Conservation (phyloP, 805 yeast species). For the Yarrowia phangngaensis region DNA sequence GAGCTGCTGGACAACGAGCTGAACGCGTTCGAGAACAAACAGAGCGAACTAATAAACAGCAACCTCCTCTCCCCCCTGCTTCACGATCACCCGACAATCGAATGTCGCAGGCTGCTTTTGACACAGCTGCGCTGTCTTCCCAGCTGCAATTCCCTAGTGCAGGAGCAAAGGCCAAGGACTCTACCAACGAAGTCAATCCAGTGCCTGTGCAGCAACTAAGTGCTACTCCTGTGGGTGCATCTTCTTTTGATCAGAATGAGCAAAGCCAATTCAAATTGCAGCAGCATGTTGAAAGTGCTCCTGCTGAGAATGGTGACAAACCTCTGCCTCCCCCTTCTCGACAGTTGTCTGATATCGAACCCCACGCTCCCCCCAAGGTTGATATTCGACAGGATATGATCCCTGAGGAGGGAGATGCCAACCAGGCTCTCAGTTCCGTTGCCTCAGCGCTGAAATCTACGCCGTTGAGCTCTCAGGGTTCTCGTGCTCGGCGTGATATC, state of each 20-base stretch:
- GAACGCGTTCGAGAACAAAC: slow-evolving; percentile 17
- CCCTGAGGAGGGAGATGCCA: slow-evolving; percentile 34
- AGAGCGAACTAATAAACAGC: slow-evolving; percentile 14
- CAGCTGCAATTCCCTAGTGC: slow-evolving; percentile 22
- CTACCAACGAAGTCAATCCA: too few species aligned
- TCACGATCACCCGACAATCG: slow-evolving; percentile 20
- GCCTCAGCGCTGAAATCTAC: slow-evolving; percentile 37
- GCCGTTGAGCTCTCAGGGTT: slow-evolving; percentile 35
- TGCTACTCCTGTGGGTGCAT: background rate
- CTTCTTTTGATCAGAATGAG: background rate
- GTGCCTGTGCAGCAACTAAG: slow-evolving; percentile 8
- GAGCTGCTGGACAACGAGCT: slow-evolving; percentile 13
- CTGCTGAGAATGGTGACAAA: slow-evolving; percentile 2
- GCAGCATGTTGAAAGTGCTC: slow-evolving; percentile 8
- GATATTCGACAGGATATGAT: slow-evolving; percentile 33
- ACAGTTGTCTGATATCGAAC: slow-evolving; percentile 17
- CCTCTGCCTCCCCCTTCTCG: slow-evolving; percentile 24
- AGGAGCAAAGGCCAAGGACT: background rate
- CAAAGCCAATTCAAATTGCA: slow-evolving; percentile 2
- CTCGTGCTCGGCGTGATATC: slow-evolving; percentile 37
- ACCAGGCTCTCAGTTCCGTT: slow-evolving; percentile 37
- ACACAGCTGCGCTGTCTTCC: slow-evolving; percentile 13
- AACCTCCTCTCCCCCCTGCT: slow-evolving; percentile 21
- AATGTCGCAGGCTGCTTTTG: slow-evolving; percentile 8
- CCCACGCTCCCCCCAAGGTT: slow-evolving; percentile 30